These are phyloP conservation scores for Pleomassaria siparia DNA, from an alignment of 2,329 filamentous ascomycete genomes.

Conservation along the genomic window DNA sequence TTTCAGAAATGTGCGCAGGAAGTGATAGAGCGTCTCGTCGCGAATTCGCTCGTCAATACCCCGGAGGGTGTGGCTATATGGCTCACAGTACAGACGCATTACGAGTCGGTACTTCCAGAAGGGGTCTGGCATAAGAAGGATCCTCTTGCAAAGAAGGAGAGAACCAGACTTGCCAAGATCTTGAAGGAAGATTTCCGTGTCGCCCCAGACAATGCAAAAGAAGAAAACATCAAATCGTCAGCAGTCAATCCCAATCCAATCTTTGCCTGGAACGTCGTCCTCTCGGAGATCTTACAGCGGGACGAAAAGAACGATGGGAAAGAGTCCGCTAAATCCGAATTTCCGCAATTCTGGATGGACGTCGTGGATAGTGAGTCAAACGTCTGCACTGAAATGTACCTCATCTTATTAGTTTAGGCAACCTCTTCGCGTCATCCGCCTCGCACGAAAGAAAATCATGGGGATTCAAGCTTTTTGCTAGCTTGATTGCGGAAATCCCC, in stretches of 20 bases:
- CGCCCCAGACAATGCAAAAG: conserved; percentile 47
- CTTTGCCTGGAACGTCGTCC: conserved; percentile 82
- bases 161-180: conserved; percentile 70
- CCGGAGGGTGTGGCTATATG: conserved; percentile 89
- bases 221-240: conserved; percentile 61
- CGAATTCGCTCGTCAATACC: conserved; percentile 71
- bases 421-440: conserved; percentile 77
- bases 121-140: conserved; percentile 74
- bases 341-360: conserved; percentile 81
- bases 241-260: conserved; percentile 79
- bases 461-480: conserved; percentile 84
- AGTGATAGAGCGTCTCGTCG: conserved; percentile 63
- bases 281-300: conserved; percentile 48
- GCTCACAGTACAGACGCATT: conserved; percentile 68
- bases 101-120: conserved; percentile 64
- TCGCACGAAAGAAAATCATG: conserved; percentile 90
- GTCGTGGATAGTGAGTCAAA: conserved; percentile 76
- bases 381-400: neutral
- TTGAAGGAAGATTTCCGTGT: conserved; percentile 72
- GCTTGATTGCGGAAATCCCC: conserved; percentile 62
- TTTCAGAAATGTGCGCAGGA: conserved; percentile 61
- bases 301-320: conserved; percentile 33
- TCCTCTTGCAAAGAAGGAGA: conserved; percentile 70
- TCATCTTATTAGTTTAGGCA: conserved; percentile 57
- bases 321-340: conserved; percentile 47